Base-by-base conservation (phyloP, 495 filamentous ascomycete species). In the Neurospora africana region DNA sequence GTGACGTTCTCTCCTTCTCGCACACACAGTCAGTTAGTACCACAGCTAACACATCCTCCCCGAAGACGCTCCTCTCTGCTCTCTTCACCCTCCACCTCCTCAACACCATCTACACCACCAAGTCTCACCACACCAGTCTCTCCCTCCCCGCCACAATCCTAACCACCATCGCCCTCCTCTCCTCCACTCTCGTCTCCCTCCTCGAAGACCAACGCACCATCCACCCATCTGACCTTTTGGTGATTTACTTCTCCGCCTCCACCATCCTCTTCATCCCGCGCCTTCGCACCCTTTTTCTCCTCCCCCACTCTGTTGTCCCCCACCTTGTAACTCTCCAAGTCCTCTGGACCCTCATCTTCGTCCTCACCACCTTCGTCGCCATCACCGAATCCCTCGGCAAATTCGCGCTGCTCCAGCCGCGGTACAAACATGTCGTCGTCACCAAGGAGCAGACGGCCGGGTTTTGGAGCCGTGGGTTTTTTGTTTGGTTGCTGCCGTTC, bases 171-270 rank as follows among this genome's bases (percentile, higher is more conserved):
- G 19, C 75, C 19, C 38, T 78, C 11, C 30, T 75, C 3, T 72
- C 69, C 11, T 74, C 81, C 13, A 17, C 38, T 0, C 0, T 76
- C 5, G 73, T 74, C 5, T 83, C 79, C 36, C 80, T 76, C 68
- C 70, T 83, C 10, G 76, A 81, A 44, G 77, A 83, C 71, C 81
- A 81, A 41, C 77, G 79, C 10, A 79, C 81, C 0, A 69, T 79
- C 35, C 67, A 71, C 6, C 81, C 81, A 15, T 82, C 81, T 0
- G 79, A 79, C 30, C 53, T 79, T 2, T 72, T 83, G 21, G 75
- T 81, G 4, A 38, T 82, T 11, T 83, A 81, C 72, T 80, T 82
- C 61, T 77, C 79, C 23, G 27, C 73, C 10, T 70, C 73, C 2
- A 74, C 58, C 27, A 23, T 79, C 19, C 70, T 81, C 19, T 43